Base-by-base conservation (phyloP, 768 basidiomycete genomes). In the Paxillus ammoniavirescens region DNA sequence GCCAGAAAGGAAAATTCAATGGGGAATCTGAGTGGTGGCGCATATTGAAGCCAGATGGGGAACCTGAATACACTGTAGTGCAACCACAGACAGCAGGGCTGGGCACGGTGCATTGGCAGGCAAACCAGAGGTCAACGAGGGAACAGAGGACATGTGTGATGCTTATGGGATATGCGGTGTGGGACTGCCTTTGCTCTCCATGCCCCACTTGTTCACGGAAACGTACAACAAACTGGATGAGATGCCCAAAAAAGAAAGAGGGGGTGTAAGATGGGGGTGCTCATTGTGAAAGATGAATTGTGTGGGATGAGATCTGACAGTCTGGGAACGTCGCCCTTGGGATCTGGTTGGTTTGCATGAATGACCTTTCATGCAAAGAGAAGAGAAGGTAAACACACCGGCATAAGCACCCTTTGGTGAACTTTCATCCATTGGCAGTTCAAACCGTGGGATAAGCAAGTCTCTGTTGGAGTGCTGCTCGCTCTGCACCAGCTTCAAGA, bases 371-470 rank as follows among this genome's bases (percentile, higher is more conserved):
- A 30, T 17, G 12, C 4, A 9, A 23, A 48, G 10, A 23, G 33
- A 13, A 26, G 10, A 47, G n/a, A 23, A 42, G n/a, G 9, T 13
- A 37, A 48, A 58, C 68, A 30, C 23, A 68, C 68, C 21, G 10
- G 21, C 7, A 18, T 50, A 53, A 21, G 37, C 13, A 17, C 49
- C 50, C 55, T 59, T 63, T 8, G 65, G 63, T 2, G 65, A 65
- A 30, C 59, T 65, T 44, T 68, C 54, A 41, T 47, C 55, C 35
- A 35, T 57, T 0, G 63, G 59, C 13, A 65, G 42, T 10, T 62
- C 68, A 33, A 76, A 73, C 13, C 65, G 65, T 0, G 76, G 75
- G 15, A 77, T 57, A 10, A 73, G 67, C 8, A 59, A 62, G 50
- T 73, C 72, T 18, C 50, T 49, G 45, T 62, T 65, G 6, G 60